Evolutionary conservation across 2,329 filamentous ascomycete species (phyloP).

Genomic region (Colletotrichum costaricense): DNA sequence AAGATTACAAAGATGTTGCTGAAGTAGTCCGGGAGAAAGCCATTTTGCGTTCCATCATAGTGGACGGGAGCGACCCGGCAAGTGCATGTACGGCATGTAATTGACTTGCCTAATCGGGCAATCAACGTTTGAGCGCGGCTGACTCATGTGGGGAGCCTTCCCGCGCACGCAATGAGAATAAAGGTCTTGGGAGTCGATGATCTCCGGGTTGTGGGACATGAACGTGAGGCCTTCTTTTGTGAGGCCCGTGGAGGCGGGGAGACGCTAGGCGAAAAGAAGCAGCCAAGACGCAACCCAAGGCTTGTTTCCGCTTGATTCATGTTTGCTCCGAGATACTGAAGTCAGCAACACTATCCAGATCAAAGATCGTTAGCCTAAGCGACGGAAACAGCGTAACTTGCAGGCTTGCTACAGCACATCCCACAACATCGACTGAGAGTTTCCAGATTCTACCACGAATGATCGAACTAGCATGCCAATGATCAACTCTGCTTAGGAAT

Average conservation of each 20-base stretch:
- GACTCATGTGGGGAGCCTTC: neutral
- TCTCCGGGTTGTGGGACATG: neutral
- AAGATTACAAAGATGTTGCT: neutral
- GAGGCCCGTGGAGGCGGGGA: neutral
- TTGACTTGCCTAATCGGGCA: conserved; percentile 12
- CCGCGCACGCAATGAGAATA: neutral
- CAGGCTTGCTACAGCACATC: too few species aligned
- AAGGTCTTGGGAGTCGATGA: neutral
- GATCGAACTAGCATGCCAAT: too few species aligned
- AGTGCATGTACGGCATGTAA: conserved; percentile 4
- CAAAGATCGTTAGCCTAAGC: too few species aligned
- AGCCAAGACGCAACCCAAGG: conserved; percentile 19
- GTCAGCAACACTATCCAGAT: too few species aligned
- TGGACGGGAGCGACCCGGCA: neutral
- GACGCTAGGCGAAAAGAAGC: conserved; percentile 2
- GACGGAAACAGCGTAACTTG: too few species aligned
- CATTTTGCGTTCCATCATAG: neutral
- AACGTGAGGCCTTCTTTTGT: neutral
- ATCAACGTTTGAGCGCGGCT: neutral
- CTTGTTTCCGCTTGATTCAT: neutral
- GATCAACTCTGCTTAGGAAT: too few species aligned
- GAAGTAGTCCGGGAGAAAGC: neutral
- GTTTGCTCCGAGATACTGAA: too few species aligned
- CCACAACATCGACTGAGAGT: too few species aligned
- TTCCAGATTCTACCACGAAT: too few species aligned